Evolutionary conservation across 345 rosid species (phyloP), one percentile per base, ranked within the genome.

Genomic region (Eucalyptus regnans): DNA sequence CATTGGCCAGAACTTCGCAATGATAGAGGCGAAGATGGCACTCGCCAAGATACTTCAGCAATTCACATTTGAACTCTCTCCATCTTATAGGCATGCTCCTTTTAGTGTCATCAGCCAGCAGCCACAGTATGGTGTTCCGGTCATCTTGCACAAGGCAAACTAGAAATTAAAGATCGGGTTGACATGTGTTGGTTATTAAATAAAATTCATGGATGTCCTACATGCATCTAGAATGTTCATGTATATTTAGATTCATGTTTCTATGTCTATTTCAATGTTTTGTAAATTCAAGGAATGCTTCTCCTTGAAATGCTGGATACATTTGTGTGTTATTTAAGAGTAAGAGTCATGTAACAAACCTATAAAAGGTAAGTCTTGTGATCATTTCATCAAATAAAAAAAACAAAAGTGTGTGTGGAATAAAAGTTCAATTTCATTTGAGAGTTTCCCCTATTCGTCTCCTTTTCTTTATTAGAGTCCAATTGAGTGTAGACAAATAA

Each of bases 1-100:
- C 86, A 20, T 86, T n/a, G 88, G 90, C 31, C 90, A 86, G 52
- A 89, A 86, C 31, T 89, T 89, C n/a, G 88, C 90, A 15, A 11
- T 89, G 54, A 50, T 89, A 31, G 86, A 71, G 79, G 88, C 88
- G 4, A 89, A 89, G 83, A 37, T 89, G 71, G 88, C 86, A 8
- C 23, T 89, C 50, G 52, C 86, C 20, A 62, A 71, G 90, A 86
- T 86, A 33, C 80, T 89, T 49, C 88, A 86, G 8, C 51, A 50
- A 10, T 89, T 89, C 33, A 25, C 27, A n/a, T 89, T 90, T 52
- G 50, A 87, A 41, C 88, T 87, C 56, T 85, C 80, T n/a, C 86
- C 76, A 52, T 33, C 86, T 48, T 71, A 90, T 86, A 14, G 48
- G 11, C 87, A 86, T 87, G 56, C 88, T 86, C 90, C 90, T 29